Conservation (phyloP, 2,329 filamentous ascomycete species). For the Fusarium virguliforme region DNA sequence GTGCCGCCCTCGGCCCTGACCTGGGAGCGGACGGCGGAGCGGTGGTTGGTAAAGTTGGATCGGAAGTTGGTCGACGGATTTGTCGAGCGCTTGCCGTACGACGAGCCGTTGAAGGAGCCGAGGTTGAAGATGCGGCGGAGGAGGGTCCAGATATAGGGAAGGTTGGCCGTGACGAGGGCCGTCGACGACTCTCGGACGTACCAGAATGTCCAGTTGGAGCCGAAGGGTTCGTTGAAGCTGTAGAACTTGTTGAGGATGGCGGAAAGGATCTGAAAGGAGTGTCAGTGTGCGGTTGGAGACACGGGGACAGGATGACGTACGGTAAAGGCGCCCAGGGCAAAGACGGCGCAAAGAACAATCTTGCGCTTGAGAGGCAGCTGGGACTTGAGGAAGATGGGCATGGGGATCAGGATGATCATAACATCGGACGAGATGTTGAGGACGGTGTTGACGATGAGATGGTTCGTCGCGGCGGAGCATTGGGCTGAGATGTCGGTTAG, state of each 20-base stretch:
- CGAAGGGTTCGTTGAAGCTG: conserved; percentile 59
- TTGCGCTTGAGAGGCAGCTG: conserved; percentile 68
- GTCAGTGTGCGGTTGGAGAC: conserved; percentile 16
- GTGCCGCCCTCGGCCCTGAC: conserved; percentile 44
- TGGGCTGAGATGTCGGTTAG: conserved; percentile 60
- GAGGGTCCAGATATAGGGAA: conserved; percentile 61
- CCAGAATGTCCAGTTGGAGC: conserved; percentile 60
- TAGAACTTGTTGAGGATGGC: conserved; percentile 65
- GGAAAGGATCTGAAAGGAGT: conserved; percentile 61
- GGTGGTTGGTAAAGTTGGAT: conserved; percentile 49
- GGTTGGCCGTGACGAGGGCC: conserved; percentile 61
- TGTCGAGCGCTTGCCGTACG: conserved; percentile 49
- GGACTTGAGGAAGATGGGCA: conserved; percentile 68
- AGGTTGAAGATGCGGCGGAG: conserved; percentile 57
- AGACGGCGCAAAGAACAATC: conserved; percentile 64
- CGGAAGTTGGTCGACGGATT: conserved; percentile 49
- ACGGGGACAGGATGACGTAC: conserved; percentile 52
- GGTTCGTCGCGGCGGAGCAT: conserved; percentile 71
- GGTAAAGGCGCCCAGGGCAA: conserved; percentile 64
- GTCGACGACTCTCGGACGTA: conserved; percentile 63
- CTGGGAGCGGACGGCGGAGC: conserved; percentile 46
- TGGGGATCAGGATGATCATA: conserved; percentile 71
- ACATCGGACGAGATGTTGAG: conserved; percentile 75
- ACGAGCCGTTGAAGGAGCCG: conserved; percentile 55
- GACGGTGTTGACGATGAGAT: conserved; percentile 71